Percentiles rank a stretch among this genome's conserved stretches.
These are phyloP conservation scores for Fusarium decemcellulare DNA, from an alignment of 2,329 filamentous ascomycete species.

Conservation along the genomic window DNA sequence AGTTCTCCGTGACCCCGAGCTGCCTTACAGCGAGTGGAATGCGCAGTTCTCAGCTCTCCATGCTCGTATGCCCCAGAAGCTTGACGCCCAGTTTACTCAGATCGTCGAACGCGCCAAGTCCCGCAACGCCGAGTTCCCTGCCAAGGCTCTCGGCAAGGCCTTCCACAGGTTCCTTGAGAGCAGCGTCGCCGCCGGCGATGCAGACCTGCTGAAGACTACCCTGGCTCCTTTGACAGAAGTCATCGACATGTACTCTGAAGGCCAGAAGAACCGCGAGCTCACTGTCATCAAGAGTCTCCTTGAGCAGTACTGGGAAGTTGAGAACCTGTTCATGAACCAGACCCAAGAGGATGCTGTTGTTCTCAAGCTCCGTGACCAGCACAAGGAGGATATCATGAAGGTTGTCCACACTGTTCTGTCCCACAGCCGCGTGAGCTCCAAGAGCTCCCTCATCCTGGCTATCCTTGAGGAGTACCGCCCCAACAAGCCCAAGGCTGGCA, in stretches of 20 bases:
- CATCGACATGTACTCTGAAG: constrained; percentile 85
- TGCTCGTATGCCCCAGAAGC: constrained; percentile 95
- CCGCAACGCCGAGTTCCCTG: constrained; percentile 89
- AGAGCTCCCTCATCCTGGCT: constrained; percentile 93
- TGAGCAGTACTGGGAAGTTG: constrained; percentile 84
- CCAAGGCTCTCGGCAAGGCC: constrained; percentile 87
- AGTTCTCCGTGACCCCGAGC: constrained; percentile 88
- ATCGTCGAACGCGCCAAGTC: constrained; percentile 87
- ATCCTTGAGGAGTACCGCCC: constrained; percentile 95
- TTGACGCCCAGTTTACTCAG: constrained; percentile 85
- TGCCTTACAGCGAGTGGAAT: constrained; percentile 97
- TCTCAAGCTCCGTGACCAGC: constrained; percentile 92
- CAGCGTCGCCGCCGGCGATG: constrained; percentile 80
- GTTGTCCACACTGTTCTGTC: constrained; percentile 93
- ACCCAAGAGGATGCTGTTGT: constrained; percentile 96
- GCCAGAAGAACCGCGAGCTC: constrained; percentile 92
- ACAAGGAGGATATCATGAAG: constrained; percentile 90
- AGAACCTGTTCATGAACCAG: constrained; percentile 89
- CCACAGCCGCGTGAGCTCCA: constrained; percentile 91
- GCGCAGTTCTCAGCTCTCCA: constrained; percentile 97
- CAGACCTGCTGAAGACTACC: constrained; percentile 78
- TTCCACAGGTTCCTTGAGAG: constrained; percentile 93
- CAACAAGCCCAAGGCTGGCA: constrained; percentile 91
- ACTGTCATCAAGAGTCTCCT: constrained; percentile 85
- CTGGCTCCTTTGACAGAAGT: constrained; percentile 84